These are phyloP conservation scores for Globisporangium perplexum DNA, from an alignment of 352 stramenopile genomes.

Conservation along the genomic window DNA sequence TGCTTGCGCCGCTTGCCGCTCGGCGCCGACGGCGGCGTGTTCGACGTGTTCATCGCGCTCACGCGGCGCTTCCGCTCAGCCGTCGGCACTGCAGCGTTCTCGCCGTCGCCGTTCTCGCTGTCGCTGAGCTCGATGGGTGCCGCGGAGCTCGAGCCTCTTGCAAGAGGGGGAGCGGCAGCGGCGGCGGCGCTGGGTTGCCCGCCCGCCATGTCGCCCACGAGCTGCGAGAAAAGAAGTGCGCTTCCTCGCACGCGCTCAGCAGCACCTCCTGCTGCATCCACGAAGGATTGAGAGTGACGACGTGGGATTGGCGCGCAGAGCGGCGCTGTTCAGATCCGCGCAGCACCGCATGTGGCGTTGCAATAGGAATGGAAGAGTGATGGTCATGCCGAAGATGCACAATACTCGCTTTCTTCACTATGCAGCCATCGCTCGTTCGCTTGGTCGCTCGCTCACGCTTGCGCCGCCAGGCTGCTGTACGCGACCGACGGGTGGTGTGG, in stretches of 20 bases:
- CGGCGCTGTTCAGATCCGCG: too few relatives aligned
- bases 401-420: not conserved
- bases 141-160: not conserved
- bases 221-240: constrained; percentile 33
- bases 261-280: too few relatives aligned
- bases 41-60: not conserved
- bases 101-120: not conserved
- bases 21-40: not conserved
- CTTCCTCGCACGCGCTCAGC: constrained; percentile 35
- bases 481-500: constrained; percentile 6
- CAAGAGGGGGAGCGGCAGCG: not conserved
- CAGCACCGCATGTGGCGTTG: too few relatives aligned
- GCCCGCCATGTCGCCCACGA: constrained; percentile 21
- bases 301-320: too few relatives aligned
- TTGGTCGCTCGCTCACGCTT: constrained; percentile 4
- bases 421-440: not conserved
- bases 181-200: not conserved
- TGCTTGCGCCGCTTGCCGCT: constrained; percentile 9
- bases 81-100: not conserved
- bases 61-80: constrained; percentile 7
- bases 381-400: not conserved
- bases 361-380: not conserved
- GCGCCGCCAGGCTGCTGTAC: constrained; percentile 13
- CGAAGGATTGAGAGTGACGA: too few relatives aligned
- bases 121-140: not conserved